These are phyloP conservation scores for Solanum ossicruentum DNA, from an alignment of 257 asterid species.

Conservation along the genomic window DNA sequence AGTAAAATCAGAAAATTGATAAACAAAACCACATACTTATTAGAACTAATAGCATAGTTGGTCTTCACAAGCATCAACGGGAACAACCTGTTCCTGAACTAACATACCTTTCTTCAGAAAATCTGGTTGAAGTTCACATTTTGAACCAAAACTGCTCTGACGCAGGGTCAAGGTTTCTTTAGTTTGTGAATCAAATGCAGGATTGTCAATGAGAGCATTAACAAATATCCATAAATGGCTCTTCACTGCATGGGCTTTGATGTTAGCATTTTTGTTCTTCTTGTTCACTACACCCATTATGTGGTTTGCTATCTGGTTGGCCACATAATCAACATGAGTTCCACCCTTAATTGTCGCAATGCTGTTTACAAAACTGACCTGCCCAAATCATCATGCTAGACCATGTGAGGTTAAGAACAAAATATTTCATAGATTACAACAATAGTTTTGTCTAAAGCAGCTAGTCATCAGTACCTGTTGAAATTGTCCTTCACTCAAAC, in stretches of 20 bases:
- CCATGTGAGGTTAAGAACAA: not conserved
- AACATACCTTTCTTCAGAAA: conserved; percentile 69
- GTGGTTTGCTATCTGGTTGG: conserved; percentile 74
- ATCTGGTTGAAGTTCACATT: conserved; percentile 68
- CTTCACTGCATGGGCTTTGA: conserved; percentile 74
- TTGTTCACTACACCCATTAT: conserved; percentile 56
- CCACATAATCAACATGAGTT: conserved; percentile 89
- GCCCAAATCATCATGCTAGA: not conserved
- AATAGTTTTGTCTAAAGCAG: not conserved
- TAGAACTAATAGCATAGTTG: not conserved
- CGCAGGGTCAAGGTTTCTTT: conserved; percentile 93
- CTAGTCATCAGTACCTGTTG: conserved; percentile 52
- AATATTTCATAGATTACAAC: not conserved
- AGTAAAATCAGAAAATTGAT: not conserved
- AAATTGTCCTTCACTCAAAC: conserved; percentile 94
- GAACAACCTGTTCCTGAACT: not conserved
- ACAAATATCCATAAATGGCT: conserved; percentile 95
- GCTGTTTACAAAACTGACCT: conserved; percentile 95
- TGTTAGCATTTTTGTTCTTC: conserved; percentile 59
- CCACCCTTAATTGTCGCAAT: conserved; percentile 98
- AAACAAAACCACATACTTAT: not conserved
- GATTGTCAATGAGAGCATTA: conserved; percentile 96
- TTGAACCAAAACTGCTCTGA: conserved; percentile 79
- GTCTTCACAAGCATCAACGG: not conserved
- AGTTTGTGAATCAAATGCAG: conserved; percentile 98